Percentiles rank a stretch among this genome's conserved stretches.
phyloP scores from a whole-genome alignment of 345 rosid genomes.

The Lepidium aucheri region DNA sequence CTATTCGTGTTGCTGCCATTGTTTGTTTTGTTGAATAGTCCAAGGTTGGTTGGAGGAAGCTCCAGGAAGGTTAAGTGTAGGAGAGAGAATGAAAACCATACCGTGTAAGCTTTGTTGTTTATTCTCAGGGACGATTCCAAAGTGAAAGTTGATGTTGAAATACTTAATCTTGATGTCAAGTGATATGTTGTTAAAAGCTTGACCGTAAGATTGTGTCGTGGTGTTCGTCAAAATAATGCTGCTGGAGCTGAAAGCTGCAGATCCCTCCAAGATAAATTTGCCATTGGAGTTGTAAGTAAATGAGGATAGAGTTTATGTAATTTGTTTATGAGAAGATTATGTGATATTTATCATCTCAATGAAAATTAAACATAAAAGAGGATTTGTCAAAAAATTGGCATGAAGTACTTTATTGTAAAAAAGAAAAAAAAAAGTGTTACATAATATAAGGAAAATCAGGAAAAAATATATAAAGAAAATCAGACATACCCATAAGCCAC shows the following conservation, averaged over 20 bases:
- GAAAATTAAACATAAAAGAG: background rate
- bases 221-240: conserved; percentile 40
- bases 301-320: background rate
- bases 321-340: background rate
- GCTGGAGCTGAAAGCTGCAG: background rate
- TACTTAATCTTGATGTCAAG: conserved; percentile 28
- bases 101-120: conserved; percentile 32
- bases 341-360: background rate
- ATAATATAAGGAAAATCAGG: no score
- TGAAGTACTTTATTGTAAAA: no score
- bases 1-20: conserved; percentile 28
- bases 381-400: no score
- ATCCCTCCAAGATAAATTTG: background rate
- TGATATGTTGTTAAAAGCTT: conserved; percentile 30
- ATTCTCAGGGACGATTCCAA: conserved; percentile 35
- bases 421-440: no score
- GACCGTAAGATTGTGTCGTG: conserved; percentile 21
- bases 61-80: conserved; percentile 29
- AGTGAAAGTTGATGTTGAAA: conserved; percentile 43
- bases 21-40: conserved; percentile 32
- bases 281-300: background rate
- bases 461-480: no score
- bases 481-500: no score
- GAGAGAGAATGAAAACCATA: conserved; percentile 38
- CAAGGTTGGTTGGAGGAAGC: conserved; percentile 30